Evolutionary conservation across 2,329 filamentous ascomycete genomes (phyloP).

Genomic region (Celoporthe dispersa): DNA sequence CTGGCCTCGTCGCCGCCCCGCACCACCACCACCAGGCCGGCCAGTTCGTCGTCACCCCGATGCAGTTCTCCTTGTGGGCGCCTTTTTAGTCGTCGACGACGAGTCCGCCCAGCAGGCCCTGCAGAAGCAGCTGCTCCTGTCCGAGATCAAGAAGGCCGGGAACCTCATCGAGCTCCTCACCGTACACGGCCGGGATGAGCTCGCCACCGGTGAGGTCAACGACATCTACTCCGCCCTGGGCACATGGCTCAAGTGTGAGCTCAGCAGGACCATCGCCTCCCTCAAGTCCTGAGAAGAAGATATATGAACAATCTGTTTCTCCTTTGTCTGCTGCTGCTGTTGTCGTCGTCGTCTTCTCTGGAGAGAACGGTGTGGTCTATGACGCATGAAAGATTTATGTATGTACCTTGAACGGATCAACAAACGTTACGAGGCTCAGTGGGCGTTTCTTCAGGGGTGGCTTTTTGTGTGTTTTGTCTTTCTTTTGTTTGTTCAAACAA

Average conservation of each 20-base stretch:
- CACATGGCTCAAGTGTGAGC: constrained; percentile 28
- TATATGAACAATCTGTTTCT: background rate
- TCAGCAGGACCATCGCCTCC: constrained; percentile 25
- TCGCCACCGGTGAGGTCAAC: constrained; percentile 18
- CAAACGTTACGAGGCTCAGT: background rate
- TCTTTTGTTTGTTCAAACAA: background rate
- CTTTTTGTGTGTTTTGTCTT: background rate
- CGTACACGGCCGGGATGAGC: constrained; percentile 23
- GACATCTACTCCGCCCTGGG: constrained; percentile 29
- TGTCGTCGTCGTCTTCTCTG: background rate
- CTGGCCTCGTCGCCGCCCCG: background rate
- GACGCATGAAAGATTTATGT: constrained; percentile 3
- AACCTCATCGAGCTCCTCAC: constrained; percentile 28
- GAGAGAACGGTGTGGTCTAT: background rate
- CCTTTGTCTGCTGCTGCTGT: background rate
- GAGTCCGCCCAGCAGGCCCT: constrained; percentile 28
- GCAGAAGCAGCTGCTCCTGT: constrained; percentile 27
- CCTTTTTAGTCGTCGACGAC: constrained; percentile 29
- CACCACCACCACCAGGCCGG: background rate
- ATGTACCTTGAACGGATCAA: background rate
- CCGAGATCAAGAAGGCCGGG: constrained; percentile 29
- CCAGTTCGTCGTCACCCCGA: constrained; percentile 28
- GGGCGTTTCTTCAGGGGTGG: background rate
- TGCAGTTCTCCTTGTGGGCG: constrained; percentile 29
- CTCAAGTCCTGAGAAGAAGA: constrained; percentile 20